Evolutionary conservation across 495 filamentous ascomycete species (phyloP).

Genomic region (Neurospora pannonica): DNA sequence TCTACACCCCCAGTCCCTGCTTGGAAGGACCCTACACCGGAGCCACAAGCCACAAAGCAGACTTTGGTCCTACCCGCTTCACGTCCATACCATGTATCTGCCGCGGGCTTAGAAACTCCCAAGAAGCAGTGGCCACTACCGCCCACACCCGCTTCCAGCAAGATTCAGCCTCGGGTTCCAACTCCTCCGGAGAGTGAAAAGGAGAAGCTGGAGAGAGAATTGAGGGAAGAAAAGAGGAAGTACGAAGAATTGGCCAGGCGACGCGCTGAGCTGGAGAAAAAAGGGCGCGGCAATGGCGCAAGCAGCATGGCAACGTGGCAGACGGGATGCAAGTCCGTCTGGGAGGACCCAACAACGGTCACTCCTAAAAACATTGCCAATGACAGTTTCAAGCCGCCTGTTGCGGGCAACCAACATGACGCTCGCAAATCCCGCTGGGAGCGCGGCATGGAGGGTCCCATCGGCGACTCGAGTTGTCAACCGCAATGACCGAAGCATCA

Average conservation of each 20-base stretch:
- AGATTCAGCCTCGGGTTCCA: not conserved
- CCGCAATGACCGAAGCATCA: not conserved
- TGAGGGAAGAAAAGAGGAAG: not conserved
- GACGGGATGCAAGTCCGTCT: not conserved
- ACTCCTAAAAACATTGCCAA: not conserved
- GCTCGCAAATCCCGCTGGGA: not conserved
- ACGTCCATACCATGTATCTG: not conserved
- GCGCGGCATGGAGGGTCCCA: not conserved
- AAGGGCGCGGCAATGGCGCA: not conserved
- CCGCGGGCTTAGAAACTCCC: not conserved
- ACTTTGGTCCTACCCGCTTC: not conserved
- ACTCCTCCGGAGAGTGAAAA: not conserved
- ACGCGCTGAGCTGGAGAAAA: not conserved
- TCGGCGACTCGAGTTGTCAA: not conserved
- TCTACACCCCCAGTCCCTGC: not conserved
- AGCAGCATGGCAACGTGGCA: not conserved
- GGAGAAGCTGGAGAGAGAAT: not conserved
- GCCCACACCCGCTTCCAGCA: not conserved
- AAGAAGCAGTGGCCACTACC: not conserved
- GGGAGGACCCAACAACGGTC: not conserved
- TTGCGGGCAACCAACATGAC: not conserved
- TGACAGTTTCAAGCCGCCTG: too few species aligned
- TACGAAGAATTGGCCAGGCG: not conserved
- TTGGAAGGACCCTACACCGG: not conserved
- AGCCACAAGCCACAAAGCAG: not conserved